Base-by-base conservation (phyloP, 305 asterid species). In the Lippia alba region DNA sequence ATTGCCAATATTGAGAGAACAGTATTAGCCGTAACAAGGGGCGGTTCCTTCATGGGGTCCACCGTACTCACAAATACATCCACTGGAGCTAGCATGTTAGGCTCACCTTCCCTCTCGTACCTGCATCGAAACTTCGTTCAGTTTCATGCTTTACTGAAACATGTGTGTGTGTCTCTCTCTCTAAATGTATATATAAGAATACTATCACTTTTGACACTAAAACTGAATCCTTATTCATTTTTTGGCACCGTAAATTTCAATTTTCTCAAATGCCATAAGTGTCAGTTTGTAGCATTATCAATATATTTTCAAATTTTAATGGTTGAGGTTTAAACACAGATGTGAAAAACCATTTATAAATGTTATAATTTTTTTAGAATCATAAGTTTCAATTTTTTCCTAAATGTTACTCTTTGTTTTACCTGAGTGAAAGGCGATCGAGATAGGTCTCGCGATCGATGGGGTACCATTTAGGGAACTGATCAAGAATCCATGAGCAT, bases 401-500 rank as follows among this genome's bases (percentile, higher is more conserved):
- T 24, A 24, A 24, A 24, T 24, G 30, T 1, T 24, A 1, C 30
- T 24, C 30, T 24, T 24, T 24, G 30, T 24, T 17, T 49, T 73
- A 94, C 97, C 99, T 86, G 75, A 88, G 89, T 78, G 98, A 92
- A 71, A 92, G 99, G 77, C 98, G 97, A 73, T 94, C 99, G 1
- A 92, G 96, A 74, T 92, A 94, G 56, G 99, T 94, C 86, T 94
- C 97, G 8, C 98, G 91, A 56, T 87, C 92, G 59, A 94, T 90
- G 61, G 98, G 99, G 80, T 77, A 90, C 99, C 99, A 94, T 71
- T 94, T 94, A 30, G 99, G 99, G 81, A 94, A 91, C 90, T 94
- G 99, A 87, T 94, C 99, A 14, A 94, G 97, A 75, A 94, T 91
- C 99, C 98, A 94, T 8, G 99, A 94, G 77, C 88, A 63, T 73